Evolutionary conservation across 305 asterid species (phyloP).

Genomic region (Striga hermonthica): DNA sequence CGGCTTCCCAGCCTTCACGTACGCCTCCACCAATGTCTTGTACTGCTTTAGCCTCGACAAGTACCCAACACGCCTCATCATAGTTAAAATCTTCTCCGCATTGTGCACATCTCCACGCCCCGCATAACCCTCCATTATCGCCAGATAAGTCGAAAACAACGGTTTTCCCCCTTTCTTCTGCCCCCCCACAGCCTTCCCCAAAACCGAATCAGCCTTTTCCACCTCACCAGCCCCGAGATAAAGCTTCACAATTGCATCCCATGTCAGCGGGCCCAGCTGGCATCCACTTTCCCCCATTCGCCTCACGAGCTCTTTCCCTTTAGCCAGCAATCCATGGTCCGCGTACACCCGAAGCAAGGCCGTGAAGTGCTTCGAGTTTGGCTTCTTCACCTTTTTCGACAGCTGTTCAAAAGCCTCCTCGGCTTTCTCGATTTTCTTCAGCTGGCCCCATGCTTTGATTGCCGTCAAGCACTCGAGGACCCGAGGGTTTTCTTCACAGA

Average conservation of each 20-base stretch:
- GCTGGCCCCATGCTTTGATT: conserved; percentile 74
- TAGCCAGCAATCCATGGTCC: conserved; percentile 50
- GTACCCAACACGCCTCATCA: conserved; percentile 54
- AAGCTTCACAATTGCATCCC: conserved; percentile 77
- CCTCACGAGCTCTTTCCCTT: conserved; percentile 78
- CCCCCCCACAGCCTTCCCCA: conserved; percentile 44
- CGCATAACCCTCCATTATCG: conserved; percentile 48
- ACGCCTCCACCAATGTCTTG: conserved; percentile 49
- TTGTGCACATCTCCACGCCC: conserved; percentile 64
- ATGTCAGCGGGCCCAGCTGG: conserved; percentile 47
- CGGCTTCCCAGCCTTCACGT: conserved; percentile 49
- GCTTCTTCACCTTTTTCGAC: conserved; percentile 40
- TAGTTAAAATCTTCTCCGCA: conserved; percentile 56
- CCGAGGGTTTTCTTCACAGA: conserved; percentile 52
- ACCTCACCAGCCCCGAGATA: conserved; percentile 71
- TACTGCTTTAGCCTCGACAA: conserved; percentile 40
- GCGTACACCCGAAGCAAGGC: conserved; percentile 57
- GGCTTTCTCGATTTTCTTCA: conserved; percentile 59
- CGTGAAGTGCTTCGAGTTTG: conserved; percentile 41
- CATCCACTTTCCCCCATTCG: conserved; percentile 59
- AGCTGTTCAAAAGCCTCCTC: conserved; percentile 56
- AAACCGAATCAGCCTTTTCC: conserved; percentile 56
- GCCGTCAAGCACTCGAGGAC: conserved; percentile 50
- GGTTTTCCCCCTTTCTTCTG: conserved; percentile 42
- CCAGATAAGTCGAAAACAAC: conserved; percentile 38